Evolutionary conservation across 305 asterid species (phyloP), one percentile per base, ranked within the genome.

Genomic region (Fraxinus xanthoxyloides): DNA sequence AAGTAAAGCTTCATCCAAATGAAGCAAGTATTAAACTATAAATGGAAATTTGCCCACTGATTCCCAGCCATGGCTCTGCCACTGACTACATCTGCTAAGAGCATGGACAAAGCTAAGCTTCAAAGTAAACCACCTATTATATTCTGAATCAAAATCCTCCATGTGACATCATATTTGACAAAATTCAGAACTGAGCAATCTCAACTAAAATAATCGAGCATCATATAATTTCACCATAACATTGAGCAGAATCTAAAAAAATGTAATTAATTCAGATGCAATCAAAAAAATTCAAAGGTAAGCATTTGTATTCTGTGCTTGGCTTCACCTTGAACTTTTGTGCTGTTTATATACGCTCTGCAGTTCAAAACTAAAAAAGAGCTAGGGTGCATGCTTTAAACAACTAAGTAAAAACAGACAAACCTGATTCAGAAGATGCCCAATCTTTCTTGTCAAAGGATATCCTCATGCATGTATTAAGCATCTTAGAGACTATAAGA

Each of bases 371-470:
- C 35, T 54, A 4, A 40, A 77, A 38, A 59, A n/a, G 31, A 54
- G 51, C 35, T 56, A 9, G 1, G 7, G 73, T 72, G 61, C n/a
- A 15, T 5, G 46, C 34, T n/a, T 72, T 28, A 34, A 72, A 72
- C 46, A 31, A 76, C 38, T 24, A n/a, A 54, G 26, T 72, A 46
- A 54, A 84, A 61, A 84, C 82, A 36, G 65, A 79, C 76, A 84
- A 87, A 94, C 98, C 97, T 87, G 92, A 84, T 84, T 89, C 90
- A 51, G 89, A 80, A 34, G 86, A 84, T 43, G 82, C 86, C 79
- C 72, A 67, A 79, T 87, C 86, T 61, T 77, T 81, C 87, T 83
- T 89, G 82, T 83, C 93, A 83, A 83, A 84, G 72, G 87, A 89
- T 77, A 85, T 79, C 87, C 87, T 89, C 83, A 79, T 21, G 74